Percentiles rank a stretch among this genome's conserved stretches.
Conservation (phyloP, 2,329 filamentous ascomycete genomes). For the Epichloe gansuensis region DNA sequence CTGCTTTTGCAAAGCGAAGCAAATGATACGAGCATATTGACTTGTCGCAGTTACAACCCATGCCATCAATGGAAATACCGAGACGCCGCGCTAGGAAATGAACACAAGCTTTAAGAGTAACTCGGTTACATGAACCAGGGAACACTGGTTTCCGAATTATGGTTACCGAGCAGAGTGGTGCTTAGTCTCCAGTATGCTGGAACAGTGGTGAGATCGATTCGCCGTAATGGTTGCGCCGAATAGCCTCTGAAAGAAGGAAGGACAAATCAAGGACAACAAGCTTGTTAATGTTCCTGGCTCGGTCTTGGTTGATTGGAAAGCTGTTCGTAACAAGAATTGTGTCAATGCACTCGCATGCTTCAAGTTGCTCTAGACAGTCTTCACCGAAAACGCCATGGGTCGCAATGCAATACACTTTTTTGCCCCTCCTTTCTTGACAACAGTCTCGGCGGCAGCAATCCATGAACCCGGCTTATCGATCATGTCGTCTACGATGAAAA, state of each 20-base stretch:
- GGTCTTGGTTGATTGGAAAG: conserved; percentile 75
- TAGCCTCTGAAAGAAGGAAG: conserved; percentile 78
- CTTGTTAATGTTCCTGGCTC: conserved; percentile 62
- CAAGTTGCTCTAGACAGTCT: conserved; percentile 79
- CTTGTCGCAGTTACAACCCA: neutral
- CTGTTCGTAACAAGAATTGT: conserved; percentile 93
- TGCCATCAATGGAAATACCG: conserved; percentile 7
- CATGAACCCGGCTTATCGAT: conserved; percentile 95
- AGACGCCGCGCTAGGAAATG: conserved; percentile 25
- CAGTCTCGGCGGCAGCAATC: conserved; percentile 95
- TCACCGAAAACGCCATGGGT: conserved; percentile 91
- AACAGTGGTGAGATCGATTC: conserved; percentile 65
- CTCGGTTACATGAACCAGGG: neutral
- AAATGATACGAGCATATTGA: neutral
- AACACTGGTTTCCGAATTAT: conserved; percentile 4
- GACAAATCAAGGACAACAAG: conserved; percentile 83
- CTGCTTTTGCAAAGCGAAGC: neutral
- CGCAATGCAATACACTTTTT: conserved; percentile 95
- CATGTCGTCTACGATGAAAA: conserved; percentile 97
- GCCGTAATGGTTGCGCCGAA: conserved; percentile 91
- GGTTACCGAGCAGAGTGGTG: neutral
- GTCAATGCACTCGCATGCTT: conserved; percentile 87
- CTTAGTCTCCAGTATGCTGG: conserved; percentile 50
- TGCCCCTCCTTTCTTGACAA: conserved; percentile 82
- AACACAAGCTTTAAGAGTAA: neutral